These are phyloP conservation scores for Apium graveolens DNA, from an alignment of 129 eudicot genomes.

Conservation along the genomic window DNA sequence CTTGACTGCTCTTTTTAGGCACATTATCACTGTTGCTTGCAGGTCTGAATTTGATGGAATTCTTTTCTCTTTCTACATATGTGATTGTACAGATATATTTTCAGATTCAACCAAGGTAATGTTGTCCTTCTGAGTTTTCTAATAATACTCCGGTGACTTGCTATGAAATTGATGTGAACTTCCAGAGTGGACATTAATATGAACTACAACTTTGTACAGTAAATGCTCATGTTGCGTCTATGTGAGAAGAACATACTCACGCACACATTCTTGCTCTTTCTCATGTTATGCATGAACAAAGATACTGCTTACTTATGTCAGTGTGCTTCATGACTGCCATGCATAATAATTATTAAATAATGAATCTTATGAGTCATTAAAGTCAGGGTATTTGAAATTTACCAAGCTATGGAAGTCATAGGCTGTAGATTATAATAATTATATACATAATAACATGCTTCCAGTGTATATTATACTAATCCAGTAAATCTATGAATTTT, in stretches of 20 bases:
- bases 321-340: too few species aligned
- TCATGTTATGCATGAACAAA: background rate
- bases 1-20: slow-evolving; percentile 11
- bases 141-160: background rate
- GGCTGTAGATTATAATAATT: background rate
- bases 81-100: slow-evolving; percentile 79
- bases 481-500: background rate
- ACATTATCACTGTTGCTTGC: slow-evolving; percentile 16
- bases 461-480: background rate
- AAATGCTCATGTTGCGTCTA: background rate
- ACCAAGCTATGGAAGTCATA: background rate
- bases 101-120: slow-evolving; percentile 75
- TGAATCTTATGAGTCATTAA: background rate
- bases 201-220: background rate
- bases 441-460: background rate
- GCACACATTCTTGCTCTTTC: background rate
- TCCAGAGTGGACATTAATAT: background rate
- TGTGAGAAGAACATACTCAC: background rate
- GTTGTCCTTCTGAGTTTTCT: slow-evolving; percentile 2
- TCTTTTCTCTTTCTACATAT: slow-evolving; percentile 71
- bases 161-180: background rate
- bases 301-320: background rate
- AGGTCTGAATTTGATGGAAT: slow-evolving; percentile 96
- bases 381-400: background rate
- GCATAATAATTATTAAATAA: background rate